Base-by-base conservation (phyloP, 2,329 filamentous ascomycete species). In the Fusarium neocosmosporiellum region DNA sequence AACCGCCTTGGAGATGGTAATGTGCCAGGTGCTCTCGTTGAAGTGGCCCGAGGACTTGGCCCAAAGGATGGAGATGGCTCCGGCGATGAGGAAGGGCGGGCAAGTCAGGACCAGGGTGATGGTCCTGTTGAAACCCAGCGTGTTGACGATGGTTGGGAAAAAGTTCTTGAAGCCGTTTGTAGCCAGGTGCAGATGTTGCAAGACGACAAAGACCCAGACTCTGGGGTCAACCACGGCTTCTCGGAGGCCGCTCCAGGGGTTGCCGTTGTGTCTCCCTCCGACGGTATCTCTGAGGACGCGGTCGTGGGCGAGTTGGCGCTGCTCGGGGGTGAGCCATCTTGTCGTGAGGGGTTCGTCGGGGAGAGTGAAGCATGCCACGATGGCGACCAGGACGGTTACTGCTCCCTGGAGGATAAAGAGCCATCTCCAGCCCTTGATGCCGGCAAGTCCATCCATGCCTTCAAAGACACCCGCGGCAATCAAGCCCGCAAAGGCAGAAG, bases 381-480 rank as follows among this genome's bases (percentile, higher is more conserved):
- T 31, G 18, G 74, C 74, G 13, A 77, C 59, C 22, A 72, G 53
- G 7, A 78, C 54, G 5, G 76, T 76, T 8, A 77, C 84, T 2
- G 84, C 82, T 14, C 90, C 91, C 77, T 92, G 90, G 22, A 92
- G 88, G 50, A 92, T 90, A 79, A 92, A 92, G 0, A 92, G 83
- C 72, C 78, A 80, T 33, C 72, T 72, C 78, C 77, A 79, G 7
- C 76, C 77, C 8, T 62, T 66, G 7, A 79, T 64, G 1, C 73
- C 69, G 2, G 58, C 61, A 11, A 66, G 57, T 4, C 76, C 75
- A 20, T 75, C 74, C 29, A 78, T 67, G 1, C 69, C 64, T 10
- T 37, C 77, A 59, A 85, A 84, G n/a, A 84, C 81, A 11, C 80
- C 83, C 1, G 83, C 81, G 5, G 82, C 83, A 48, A 87, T 83